Evolutionary conservation across 495 filamentous ascomycete genomes (phyloP).

Genomic region (Tuber microsphaerosporum): DNA sequence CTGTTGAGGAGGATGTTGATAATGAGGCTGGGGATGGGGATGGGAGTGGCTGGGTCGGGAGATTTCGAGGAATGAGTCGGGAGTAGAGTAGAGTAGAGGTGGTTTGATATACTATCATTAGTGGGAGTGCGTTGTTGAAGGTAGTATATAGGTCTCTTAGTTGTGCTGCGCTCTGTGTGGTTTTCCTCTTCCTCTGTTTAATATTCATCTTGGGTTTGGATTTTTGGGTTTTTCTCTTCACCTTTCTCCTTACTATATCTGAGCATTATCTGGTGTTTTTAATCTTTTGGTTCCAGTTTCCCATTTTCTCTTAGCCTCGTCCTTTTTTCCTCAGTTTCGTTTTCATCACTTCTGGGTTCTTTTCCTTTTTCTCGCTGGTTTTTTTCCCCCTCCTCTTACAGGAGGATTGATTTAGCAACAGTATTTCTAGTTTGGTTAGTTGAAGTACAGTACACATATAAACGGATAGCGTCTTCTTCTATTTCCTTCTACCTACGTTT

Average conservation of each 20-base stretch:
- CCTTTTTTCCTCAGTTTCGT: neutral
- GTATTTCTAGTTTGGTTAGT: neutral
- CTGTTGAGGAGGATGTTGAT: conserved; percentile 38
- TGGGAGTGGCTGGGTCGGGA: conserved; percentile 35
- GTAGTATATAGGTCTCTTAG: neutral
- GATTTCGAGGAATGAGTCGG: conserved; percentile 32
- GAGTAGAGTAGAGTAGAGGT: conserved; percentile 14
- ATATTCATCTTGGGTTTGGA: neutral
- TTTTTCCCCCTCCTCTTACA: neutral
- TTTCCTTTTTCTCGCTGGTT: neutral
- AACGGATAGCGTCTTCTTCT: neutral
- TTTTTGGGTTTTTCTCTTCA: neutral
- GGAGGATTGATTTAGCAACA: neutral
- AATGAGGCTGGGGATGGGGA: conserved; percentile 24
- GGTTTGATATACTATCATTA: neutral
- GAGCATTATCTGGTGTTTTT: neutral
- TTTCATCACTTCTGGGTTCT: neutral
- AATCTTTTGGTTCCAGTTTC: neutral
- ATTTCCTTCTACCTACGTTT: neutral
- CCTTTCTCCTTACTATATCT: neutral
- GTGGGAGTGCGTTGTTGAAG: neutral
- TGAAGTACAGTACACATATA: conserved; percentile 2
- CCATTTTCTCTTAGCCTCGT: neutral
- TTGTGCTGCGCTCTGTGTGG: neutral
- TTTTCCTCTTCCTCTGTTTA: neutral